These are phyloP conservation scores for Glonium stellatum DNA, from an alignment of 495 filamentous ascomycete species.

Conservation along the genomic window DNA sequence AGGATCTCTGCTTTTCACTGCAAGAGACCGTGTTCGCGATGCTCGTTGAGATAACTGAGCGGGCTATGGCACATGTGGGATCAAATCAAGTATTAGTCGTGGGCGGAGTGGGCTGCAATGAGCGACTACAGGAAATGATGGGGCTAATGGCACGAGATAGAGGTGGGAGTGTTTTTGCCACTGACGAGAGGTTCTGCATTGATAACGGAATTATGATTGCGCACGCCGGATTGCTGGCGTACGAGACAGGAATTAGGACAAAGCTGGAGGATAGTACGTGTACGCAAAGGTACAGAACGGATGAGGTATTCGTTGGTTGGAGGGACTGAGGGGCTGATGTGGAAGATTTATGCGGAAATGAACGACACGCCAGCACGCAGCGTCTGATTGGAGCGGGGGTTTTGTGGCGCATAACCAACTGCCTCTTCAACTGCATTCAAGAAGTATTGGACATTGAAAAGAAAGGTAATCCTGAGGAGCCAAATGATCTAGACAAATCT, in stretches of 20 bases:
- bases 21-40: conserved; percentile 95
- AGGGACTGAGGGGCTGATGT: conserved; percentile 50
- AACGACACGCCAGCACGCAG: not conserved
- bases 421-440: not conserved
- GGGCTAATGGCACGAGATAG: conserved; percentile 86
- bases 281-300: conserved; percentile 91
- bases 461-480: not conserved
- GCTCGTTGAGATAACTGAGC: conserved; percentile 97
- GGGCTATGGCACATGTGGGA: conserved; percentile 96
- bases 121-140: conserved; percentile 97
- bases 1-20: conserved; percentile 85
- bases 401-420: not conserved
- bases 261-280: conserved; percentile 73
- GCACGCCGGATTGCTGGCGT: conserved; percentile 85
- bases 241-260: conserved; percentile 68
- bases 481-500: not conserved
- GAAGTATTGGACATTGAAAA: not conserved
- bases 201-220: conserved; percentile 99
- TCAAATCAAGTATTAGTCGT: conserved; percentile 87
- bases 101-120: conserved; percentile 97
- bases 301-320: conserved; percentile 91
- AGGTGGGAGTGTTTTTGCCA: conserved; percentile 85
- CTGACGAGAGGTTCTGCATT: conserved; percentile 95
- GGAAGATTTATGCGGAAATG: not conserved
- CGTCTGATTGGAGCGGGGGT: not conserved